Conservation (phyloP, 345 rosid species). For the Aethionema arabicum region DNA sequence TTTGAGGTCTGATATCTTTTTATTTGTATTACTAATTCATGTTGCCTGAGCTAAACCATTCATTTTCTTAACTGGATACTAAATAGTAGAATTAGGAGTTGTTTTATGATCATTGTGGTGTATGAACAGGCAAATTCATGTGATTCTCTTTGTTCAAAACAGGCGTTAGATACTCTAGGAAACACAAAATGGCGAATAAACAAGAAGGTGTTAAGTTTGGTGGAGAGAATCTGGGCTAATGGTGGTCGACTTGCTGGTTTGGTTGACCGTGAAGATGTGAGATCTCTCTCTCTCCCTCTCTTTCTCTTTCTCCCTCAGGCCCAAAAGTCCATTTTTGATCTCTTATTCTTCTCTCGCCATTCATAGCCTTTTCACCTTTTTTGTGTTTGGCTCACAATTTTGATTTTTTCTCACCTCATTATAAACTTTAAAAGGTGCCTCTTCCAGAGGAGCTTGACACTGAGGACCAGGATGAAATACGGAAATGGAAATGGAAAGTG, state of each 20-base stretch:
- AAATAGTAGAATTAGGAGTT: conserved; percentile 3
- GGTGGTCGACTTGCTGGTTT: conserved; percentile 82
- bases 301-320: neutral
- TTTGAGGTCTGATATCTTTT: conserved; percentile 64
- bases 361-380: no score
- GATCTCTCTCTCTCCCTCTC: conserved; percentile 35
- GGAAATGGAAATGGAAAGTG: conserved; percentile 87
- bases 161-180: conserved; percentile 97
- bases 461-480: conserved; percentile 62
- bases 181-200: conserved; percentile 92
- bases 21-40: conserved; percentile 8
- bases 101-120: conserved; percentile 16
- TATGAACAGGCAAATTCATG: conserved; percentile 24
- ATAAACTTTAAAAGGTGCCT: conserved; percentile 52
- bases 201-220: conserved; percentile 70
- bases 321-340: conserved; percentile 8
- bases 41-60: conserved; percentile 16
- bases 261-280: conserved; percentile 88
- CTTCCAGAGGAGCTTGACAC: conserved; percentile 71
- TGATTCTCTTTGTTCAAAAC: conserved; percentile 34
- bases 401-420: conserved; percentile 18
- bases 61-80: conserved; percentile 10
- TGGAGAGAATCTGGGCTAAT: conserved; percentile 91
- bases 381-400: conserved; percentile 2
- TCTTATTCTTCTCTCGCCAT: conserved; percentile 3